These are phyloP conservation scores for Lantana camara DNA, from an alignment of 257 asterid genomes.

Conservation along the genomic window DNA sequence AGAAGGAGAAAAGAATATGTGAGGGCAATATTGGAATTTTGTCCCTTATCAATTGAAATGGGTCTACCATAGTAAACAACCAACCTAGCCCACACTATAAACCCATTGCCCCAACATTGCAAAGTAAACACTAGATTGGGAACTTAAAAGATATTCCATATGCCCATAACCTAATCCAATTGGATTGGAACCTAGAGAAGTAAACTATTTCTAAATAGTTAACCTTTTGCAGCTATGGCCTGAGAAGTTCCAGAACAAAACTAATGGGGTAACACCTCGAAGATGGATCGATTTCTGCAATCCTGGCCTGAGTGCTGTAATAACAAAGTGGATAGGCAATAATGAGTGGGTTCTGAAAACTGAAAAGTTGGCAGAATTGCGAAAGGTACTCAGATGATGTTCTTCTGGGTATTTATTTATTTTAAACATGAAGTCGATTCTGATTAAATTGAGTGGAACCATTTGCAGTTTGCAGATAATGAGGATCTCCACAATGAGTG, in stretches of 20 bases:
- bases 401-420: constrained; percentile 11
- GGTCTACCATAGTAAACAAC: no score
- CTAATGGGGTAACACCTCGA: constrained; percentile 91
- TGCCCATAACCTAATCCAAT: no score
- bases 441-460: constrained; percentile 33
- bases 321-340: constrained; percentile 77
- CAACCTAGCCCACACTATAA: no score
- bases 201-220: constrained; percentile 7
- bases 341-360: constrained; percentile 78
- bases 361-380: constrained; percentile 66
- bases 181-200: no score
- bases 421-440: constrained; percentile 15
- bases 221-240: constrained; percentile 71
- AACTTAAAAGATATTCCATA: no score
- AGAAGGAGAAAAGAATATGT: no score
- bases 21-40: no score
- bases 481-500: constrained; percentile 80
- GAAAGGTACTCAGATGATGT: constrained; percentile 47
- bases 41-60: no score
- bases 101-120: no score
- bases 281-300: constrained; percentile 88
- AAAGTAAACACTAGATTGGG: no score
- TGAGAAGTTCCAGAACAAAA: constrained; percentile 79
- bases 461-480: constrained; percentile 69
- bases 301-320: constrained; percentile 63